Conservation (phyloP, 2,329 filamentous ascomycete species). For the Zymoseptoria crescenta region DNA sequence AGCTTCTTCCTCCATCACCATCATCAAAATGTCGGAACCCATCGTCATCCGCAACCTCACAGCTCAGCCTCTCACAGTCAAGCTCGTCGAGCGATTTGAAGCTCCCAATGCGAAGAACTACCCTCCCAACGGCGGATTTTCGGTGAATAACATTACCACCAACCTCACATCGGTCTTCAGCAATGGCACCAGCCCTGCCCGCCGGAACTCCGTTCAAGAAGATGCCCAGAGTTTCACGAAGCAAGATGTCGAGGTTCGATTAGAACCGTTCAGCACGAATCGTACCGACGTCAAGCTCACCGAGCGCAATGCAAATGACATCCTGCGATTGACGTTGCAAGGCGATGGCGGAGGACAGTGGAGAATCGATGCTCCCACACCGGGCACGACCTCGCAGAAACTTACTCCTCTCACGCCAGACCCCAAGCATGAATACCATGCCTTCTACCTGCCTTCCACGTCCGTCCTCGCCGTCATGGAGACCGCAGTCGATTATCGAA, state of each 20-base stretch:
- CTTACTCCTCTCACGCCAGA: conserved; percentile 34
- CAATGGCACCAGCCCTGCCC: conserved; percentile 20
- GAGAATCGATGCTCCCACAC: conserved; percentile 63
- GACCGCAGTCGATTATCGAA: conserved; percentile 53
- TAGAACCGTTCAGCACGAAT: conserved; percentile 62
- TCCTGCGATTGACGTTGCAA: conserved; percentile 67
- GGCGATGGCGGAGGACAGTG: conserved; percentile 54
- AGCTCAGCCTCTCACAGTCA: conserved; percentile 62
- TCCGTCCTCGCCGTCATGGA: conserved; percentile 56
- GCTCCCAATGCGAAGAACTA: conserved; percentile 38
- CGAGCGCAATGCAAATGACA: conserved; percentile 51
- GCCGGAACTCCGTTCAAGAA: conserved; percentile 39
- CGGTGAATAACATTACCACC: conserved; percentile 28
- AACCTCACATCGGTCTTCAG: conserved; percentile 28
- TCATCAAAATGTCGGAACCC: conserved; percentile 22
- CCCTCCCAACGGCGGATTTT: conserved; percentile 16
- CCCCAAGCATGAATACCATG: conserved; percentile 34
- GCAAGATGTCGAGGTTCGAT: conserved; percentile 53
- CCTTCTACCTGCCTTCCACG: conserved; percentile 34
- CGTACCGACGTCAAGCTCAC: conserved; percentile 55
- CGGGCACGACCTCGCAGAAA: conserved; percentile 18
- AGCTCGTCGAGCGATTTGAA: conserved; percentile 65
- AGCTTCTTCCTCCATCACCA: conserved; percentile 1
- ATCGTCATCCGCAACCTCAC: conserved; percentile 80
- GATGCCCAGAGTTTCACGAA: conserved; percentile 55